Percentiles rank a stretch among this genome's conserved stretches.
Conservation (phyloP, 306 rosid genomes). For the Cyclanthera cordifolia region DNA sequence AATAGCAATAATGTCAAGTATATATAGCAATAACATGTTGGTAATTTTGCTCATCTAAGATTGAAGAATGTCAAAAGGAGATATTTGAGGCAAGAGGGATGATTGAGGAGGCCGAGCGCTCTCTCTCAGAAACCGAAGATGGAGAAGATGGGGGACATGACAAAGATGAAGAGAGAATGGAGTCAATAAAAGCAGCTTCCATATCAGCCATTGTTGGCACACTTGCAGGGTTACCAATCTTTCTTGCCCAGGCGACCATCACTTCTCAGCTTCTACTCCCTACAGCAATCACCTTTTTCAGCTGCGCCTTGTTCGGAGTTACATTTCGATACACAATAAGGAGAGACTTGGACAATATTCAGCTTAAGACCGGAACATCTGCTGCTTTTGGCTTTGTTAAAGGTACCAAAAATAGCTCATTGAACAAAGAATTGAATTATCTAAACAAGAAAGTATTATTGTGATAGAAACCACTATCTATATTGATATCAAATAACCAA, state of each 20-base stretch:
- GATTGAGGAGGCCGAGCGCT: slow-evolving; percentile 64
- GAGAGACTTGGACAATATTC: slow-evolving; percentile 60
- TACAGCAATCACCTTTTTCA: slow-evolving; percentile 41
- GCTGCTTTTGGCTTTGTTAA: slow-evolving; percentile 84
- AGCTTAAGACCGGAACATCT: slow-evolving; percentile 70
- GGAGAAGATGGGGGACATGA: slow-evolving; percentile 28
- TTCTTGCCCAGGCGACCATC: slow-evolving; percentile 36
- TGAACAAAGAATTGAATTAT: not conserved
- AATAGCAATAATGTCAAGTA: not conserved
- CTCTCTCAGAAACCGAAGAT: slow-evolving; percentile 28
- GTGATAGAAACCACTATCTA: too few relatives aligned
- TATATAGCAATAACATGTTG: not conserved
- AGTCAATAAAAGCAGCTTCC: slow-evolving; percentile 61
- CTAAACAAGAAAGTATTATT: not conserved
- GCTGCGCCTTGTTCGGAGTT: slow-evolving; percentile 70
- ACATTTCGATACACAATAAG: slow-evolving; percentile 62
- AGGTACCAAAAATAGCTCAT: slow-evolving; percentile 28
- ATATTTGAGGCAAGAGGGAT: slow-evolving; percentile 56
- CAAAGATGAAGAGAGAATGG: slow-evolving; percentile 54
- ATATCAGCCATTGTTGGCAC: slow-evolving; percentile 61
- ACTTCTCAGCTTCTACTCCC: slow-evolving; percentile 47
- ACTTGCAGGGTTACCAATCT: slow-evolving; percentile 53
- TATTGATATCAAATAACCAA: too few relatives aligned
- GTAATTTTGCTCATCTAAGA: slow-evolving; percentile 24
- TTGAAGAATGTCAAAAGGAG: slow-evolving; percentile 71